These are phyloP conservation scores for cucumber (Cucumis sativus) DNA, from an alignment of 306 rosid genomes.

Conservation along the genomic window DNA sequence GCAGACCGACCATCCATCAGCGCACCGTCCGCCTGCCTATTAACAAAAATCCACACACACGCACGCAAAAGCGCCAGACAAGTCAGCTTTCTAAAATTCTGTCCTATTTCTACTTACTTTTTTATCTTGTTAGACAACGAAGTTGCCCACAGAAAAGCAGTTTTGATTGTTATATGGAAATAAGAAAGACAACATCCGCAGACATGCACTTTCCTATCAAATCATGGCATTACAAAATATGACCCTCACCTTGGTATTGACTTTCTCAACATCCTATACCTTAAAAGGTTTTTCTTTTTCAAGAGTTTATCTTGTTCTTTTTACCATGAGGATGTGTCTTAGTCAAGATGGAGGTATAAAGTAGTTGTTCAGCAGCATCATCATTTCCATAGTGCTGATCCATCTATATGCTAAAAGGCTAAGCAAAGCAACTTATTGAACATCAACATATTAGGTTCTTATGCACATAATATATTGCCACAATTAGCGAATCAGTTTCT, in stretches of 20 bases:
- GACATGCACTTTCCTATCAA: conserved; percentile 1
- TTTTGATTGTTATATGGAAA: background rate
- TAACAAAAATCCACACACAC: background rate
- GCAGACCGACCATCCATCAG: background rate
- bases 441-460: conserved; percentile 5
- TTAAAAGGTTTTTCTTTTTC: background rate
- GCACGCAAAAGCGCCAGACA: background rate
- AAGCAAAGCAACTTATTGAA: background rate
- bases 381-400: background rate
- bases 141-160: background rate
- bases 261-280: background rate
- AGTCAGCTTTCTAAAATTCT: background rate
- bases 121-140: background rate
- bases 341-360: background rate
- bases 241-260: background rate
- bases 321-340: background rate
- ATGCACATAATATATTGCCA: background rate
- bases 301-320: background rate
- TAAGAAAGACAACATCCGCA: background rate
- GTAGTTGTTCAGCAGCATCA: background rate
- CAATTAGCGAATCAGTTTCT: background rate
- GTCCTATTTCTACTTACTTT: background rate
- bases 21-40: background rate
- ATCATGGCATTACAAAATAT: background rate
- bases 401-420: conserved; percentile 1